A percentile compares a stretch with the other conserved stretches of the same genome.
phyloP scores from a whole-genome alignment of 192 early-diverging fungal genomes.

The Cladochytrium replicatum region DNA sequence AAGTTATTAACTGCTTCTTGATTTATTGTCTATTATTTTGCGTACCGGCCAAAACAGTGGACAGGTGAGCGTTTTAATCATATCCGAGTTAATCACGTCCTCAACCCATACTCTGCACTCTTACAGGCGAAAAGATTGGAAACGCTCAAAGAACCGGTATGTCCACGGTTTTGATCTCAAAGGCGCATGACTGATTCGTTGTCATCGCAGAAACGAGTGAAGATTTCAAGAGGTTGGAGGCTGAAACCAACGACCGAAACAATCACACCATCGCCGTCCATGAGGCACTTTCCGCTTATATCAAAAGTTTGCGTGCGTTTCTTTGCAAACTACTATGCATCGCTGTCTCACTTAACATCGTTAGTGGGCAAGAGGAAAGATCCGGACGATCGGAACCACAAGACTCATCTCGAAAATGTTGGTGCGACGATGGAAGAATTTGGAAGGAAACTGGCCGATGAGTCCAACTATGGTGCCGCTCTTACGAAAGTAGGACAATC shows the following conservation, averaged over 20 bases:
- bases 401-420: slow-evolving; percentile 56
- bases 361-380: slow-evolving; percentile 62
- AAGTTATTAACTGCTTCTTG: background rate
- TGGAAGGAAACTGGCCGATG: slow-evolving; percentile 32
- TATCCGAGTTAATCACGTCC: no score
- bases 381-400: slow-evolving; percentile 49
- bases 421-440: slow-evolving; percentile 53
- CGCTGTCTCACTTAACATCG: no score
- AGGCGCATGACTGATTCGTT: background rate
- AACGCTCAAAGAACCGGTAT: slow-evolving; percentile 48
- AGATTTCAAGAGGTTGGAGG: slow-evolving; percentile 70
- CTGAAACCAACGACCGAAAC: slow-evolving; percentile 57
- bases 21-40: background rate
- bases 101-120: background rate
- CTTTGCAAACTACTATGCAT: no score
- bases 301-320: slow-evolving; percentile 28
- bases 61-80: no score
- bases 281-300: slow-evolving; percentile 38
- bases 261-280: slow-evolving; percentile 55
- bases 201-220: slow-evolving; percentile 51
- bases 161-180: background rate
- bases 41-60: background rate
- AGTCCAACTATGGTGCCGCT: slow-evolving; percentile 21
- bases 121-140: slow-evolving; percentile 64
- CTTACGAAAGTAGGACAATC: slow-evolving; percentile 27